Percentiles rank a stretch among this genome's conserved stretches.
Conservation (phyloP, 345 rosid species). For the Carallia brachiata region DNA sequence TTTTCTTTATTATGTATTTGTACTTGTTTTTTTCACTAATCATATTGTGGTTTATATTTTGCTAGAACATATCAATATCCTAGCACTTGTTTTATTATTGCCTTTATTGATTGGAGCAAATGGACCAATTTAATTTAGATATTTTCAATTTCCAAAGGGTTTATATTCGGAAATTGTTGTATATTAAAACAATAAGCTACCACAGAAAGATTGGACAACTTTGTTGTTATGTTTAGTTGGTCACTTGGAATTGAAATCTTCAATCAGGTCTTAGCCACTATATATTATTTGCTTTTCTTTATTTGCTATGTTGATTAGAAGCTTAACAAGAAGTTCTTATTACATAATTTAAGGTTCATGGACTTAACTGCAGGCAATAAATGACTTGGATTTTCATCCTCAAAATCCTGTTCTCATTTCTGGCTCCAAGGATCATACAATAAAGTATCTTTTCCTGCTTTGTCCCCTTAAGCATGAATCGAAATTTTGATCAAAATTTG, state of each 20-base stretch:
- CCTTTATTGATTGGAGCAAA: neutral
- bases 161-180: no score
- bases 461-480: neutral
- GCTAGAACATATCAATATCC: neutral
- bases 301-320: neutral
- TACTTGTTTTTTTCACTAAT: neutral
- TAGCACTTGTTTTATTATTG: neutral
- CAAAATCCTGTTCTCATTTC: slow-evolving; percentile 66
- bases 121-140: no score
- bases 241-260: slow-evolving; percentile 6
- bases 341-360: slow-evolving; percentile 15
- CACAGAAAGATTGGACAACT: no score
- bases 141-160: no score
- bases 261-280: slow-evolving; percentile 3
- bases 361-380: slow-evolving; percentile 56
- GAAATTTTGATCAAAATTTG: neutral
- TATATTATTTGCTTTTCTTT: neutral
- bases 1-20: neutral
- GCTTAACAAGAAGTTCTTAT: no score
- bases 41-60: neutral
- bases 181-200: no score
- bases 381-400: slow-evolving; percentile 87
- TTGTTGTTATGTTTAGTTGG: neutral
- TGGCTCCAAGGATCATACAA: slow-evolving; percentile 73
- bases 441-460: slow-evolving; percentile 48